A percentile compares a stretch with the other conserved stretches of the same genome.
Evolutionary conservation across 1,284 basidiomycete species (phyloP).

Genomic region (Neotropicomus parvogracilis): DNA sequence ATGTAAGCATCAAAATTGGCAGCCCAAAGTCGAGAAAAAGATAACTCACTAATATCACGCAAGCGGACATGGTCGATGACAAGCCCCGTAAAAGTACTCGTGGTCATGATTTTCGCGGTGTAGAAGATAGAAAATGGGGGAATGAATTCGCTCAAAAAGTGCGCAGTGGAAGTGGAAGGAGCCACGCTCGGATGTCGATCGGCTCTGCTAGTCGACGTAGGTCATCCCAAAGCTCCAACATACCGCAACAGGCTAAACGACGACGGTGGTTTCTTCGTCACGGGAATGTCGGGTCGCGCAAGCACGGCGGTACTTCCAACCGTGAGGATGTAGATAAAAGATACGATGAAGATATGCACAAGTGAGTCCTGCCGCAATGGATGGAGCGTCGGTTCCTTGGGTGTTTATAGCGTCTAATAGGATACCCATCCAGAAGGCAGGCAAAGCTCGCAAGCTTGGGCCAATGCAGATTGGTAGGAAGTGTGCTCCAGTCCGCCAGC

Average conservation of each 20-base stretch:
- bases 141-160: conserved; percentile 5
- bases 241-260: conserved; percentile 10
- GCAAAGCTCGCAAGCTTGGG: conserved; percentile 9
- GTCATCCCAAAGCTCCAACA: not conserved
- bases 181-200: conserved; percentile 25
- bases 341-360: not conserved
- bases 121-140: conserved; percentile 10
- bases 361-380: conserved; percentile 11
- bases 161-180: not conserved
- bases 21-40: not conserved
- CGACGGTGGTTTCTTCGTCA: conserved; percentile 22
- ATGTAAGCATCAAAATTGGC: conserved; percentile 13
- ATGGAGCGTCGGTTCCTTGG: not conserved
- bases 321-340: not conserved
- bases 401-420: conserved; percentile 14
- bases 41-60: conserved; percentile 4
- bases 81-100: conserved; percentile 9
- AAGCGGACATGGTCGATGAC: conserved; percentile 11
- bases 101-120: not conserved
- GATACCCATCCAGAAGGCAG: conserved; percentile 1
- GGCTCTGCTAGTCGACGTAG: conserved; percentile 10
- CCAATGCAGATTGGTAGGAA: conserved; percentile 1
- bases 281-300: conserved; percentile 11
- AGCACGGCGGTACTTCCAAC: not conserved
- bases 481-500: not conserved